Conservation (phyloP, 306 rosid species). For the Sechiopsis laciniata region DNA sequence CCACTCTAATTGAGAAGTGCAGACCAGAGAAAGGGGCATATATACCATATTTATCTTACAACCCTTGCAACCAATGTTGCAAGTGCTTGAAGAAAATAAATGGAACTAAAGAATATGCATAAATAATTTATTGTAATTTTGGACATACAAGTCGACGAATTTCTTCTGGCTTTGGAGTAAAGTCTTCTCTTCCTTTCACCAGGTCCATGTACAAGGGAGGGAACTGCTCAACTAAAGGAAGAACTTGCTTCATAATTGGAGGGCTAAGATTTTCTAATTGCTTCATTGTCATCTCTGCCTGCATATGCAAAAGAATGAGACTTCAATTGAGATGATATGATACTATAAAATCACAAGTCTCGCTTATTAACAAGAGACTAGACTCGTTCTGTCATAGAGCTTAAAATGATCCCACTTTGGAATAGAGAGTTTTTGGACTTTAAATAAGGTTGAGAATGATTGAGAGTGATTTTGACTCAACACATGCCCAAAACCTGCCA, state of each 20-base stretch:
- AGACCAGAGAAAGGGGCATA: neutral
- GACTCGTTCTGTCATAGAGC: too few relatives aligned
- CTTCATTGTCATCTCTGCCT: constrained; percentile 91
- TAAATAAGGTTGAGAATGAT: too few relatives aligned
- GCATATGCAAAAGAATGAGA: constrained; percentile 38
- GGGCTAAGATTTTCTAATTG: constrained; percentile 81
- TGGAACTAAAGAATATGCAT: neutral
- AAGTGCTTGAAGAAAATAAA: too few relatives aligned
- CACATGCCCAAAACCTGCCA: too few relatives aligned
- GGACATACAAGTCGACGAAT: constrained; percentile 68
- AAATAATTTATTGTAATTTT: neutral
- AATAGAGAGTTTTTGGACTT: too few relatives aligned
- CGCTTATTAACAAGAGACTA: too few relatives aligned
- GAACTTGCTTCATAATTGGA: constrained; percentile 90
- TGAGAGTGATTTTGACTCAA: too few relatives aligned
- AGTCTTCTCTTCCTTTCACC: constrained; percentile 79
- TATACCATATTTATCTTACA: neutral
- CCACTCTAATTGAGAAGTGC: neutral
- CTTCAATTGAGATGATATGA: neutral
- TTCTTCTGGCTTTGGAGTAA: constrained; percentile 86
- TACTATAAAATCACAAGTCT: too few relatives aligned
- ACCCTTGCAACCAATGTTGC: too few relatives aligned
- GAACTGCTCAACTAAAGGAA: constrained; percentile 93
- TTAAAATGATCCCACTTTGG: too few relatives aligned
- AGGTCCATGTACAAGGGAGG: constrained; percentile 94